A percentile compares a stretch with the other conserved stretches of the same genome.
These are phyloP conservation scores for Zangia roseola DNA, from an alignment of 768 basidiomycete genomes.

Conservation along the genomic window DNA sequence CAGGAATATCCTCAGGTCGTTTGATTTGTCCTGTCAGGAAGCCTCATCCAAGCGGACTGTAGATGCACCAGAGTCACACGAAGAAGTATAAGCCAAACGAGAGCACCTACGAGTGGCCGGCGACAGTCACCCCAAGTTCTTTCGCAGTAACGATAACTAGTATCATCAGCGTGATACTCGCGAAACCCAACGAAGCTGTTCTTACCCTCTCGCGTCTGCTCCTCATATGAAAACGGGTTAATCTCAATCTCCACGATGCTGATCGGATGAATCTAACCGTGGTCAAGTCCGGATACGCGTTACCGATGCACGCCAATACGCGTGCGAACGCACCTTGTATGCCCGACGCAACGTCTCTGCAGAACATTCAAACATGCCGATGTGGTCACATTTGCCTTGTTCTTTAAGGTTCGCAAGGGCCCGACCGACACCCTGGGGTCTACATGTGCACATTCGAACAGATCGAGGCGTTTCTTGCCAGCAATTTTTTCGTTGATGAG, in stretches of 20 bases:
- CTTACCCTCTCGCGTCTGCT: background rate
- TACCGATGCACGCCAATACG: background rate
- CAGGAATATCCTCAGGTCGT: conserved; percentile 34
- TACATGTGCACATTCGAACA: conserved; percentile 55
- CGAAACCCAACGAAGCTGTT: background rate
- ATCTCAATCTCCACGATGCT: conserved; percentile 67
- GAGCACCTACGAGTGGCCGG: conserved; percentile 52
- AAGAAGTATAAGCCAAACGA: background rate
- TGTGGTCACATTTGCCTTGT: conserved; percentile 39
- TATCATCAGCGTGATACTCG: background rate
- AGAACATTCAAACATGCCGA: conserved; percentile 54
- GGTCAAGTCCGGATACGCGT: background rate
- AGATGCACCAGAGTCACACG: background rate
- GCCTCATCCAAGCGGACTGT: conserved; percentile 53
- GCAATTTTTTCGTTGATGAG: conserved; percentile 44
- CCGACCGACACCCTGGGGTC: conserved; percentile 43
- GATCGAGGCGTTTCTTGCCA: conserved; percentile 54
- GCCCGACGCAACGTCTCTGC: conserved; percentile 45
- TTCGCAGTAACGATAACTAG: conserved; percentile 50
- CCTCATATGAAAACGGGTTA: conserved; percentile 57
- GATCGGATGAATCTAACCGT: conserved; percentile 48
- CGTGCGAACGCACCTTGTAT: conserved; percentile 9
- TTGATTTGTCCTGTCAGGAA: conserved; percentile 53
- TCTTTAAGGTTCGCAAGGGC: conserved; percentile 42
- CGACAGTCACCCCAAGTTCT: conserved; percentile 56